Base-by-base conservation (phyloP, 73 alveolate species). In the Paramecium biaurelia region DNA sequence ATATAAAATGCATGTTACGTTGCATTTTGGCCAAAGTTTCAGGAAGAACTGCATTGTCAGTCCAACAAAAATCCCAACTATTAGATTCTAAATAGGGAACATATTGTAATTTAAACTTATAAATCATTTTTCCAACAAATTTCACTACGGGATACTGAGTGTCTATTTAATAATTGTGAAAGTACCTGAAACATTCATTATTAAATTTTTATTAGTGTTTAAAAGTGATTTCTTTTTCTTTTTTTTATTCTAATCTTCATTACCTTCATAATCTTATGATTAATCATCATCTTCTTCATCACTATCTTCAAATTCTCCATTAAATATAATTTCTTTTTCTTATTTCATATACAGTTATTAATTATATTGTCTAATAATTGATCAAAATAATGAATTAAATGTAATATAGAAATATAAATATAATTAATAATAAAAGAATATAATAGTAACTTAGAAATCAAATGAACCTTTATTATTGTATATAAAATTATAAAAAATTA, bases 41-140 rank as follows among this genome's bases (percentile, higher is more conserved):
- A 23, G 96, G 96, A 6, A 56, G 30, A 4, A 93, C 95, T n/a
- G 95, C 96, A 58, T 76, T 89, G 74, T 93, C 96, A 70, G 95
- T 93, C 95, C 96, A 93, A 38, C 85, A 70, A 20, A 93, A 57
- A 93, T 93, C 96, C 94, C 98, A 96, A 85, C 89, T 94, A 57
- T 92, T 95, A 43, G 38, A 92, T 42, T 93, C 98, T 7, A 8
- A 20, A n/a, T 92, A 49, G 1, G 93, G 90, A 24, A 45, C 84
- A 72, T 89, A 89, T 12, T 63, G 53, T 38, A 89, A 30, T 70
- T 89, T 89, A 57, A 76, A 89, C 35, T 89, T 89, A 43, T 58
- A 70, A 18, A 89, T 37, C 37, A 35, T 89, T 49, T 89, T 89
- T 18, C 94, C 94, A n/a, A 89, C 94, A 45, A 89, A 89, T 53